Evolutionary conservation across 179 eudicot species (phyloP), one percentile per base, ranked within the genome.

Genomic region (Monotropa hypopitys): DNA sequence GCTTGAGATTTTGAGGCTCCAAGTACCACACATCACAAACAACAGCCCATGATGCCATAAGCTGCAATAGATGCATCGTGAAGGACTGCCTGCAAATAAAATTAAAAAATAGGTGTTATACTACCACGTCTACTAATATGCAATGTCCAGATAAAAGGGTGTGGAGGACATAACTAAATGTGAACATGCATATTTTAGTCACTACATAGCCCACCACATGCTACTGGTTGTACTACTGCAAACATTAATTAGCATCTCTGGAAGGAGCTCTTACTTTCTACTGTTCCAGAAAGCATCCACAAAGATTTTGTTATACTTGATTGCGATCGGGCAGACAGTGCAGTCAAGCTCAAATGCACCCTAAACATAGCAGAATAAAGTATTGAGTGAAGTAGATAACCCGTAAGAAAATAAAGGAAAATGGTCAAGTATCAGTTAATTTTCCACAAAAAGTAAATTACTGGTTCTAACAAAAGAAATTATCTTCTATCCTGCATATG

Each of bases 281-380:
- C 98, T 93, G 83, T 93, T 93, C 99, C 98, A 96, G 74, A 96
- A 96, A 80, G 99, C 99, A 83, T 93, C 98, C 53, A 91, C 98
- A 80, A 93, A 93, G 32, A 96, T 90, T 82, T 96, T 96, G 91
- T 96, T 93, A 89, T 96, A 96, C 88, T 96, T 96, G 87, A 96
- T 90, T 62, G 99, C 99, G 26, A 96, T 83, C 0, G 99, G 99
- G 78, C 98, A 93, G 56, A 96, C 97, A 40, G 98, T 90, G 86
- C 91, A 88, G 77, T 87, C 98, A 47, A 96, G 96, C 85, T 96
- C 99, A 85, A 96, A 96, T 16, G 97, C 96, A 78, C 99, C 99
- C 99, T 96, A 78, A 49, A 69, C 73, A 70, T 43, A 45, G 76
- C n/a, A 63, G 12, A 61, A 9, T 12, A 38, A n/a, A 33, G 35